phyloP scores from a whole-genome alignment of 116 monocot genomes.

The Iris pallida region DNA sequence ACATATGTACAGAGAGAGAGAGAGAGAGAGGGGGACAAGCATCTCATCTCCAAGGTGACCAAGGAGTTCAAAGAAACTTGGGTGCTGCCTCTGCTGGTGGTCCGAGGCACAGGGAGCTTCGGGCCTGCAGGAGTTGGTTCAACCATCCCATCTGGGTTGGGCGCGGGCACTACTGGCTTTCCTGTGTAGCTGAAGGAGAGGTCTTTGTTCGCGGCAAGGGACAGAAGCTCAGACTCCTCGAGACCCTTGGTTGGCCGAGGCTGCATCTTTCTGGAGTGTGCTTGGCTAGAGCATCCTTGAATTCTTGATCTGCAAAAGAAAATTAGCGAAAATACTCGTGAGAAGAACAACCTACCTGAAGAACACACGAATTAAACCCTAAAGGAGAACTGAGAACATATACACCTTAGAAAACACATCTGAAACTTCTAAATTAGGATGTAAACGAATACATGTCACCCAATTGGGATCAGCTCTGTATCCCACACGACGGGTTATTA shows the following conservation, averaged over 20 bases:
- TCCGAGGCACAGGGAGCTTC: constrained; percentile 9
- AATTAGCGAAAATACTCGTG: neutral
- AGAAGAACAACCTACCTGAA: too few relatives aligned
- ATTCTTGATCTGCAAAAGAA: constrained; percentile 34
- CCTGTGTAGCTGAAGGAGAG: constrained; percentile 11
- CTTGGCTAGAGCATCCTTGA: constrained; percentile 38
- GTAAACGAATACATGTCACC: too few relatives aligned
- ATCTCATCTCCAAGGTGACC: constrained; percentile 46
- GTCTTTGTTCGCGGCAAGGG: constrained; percentile 27
- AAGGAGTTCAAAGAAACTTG: constrained; percentile 22
- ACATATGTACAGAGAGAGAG: too few relatives aligned
- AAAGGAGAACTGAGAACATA: too few relatives aligned
- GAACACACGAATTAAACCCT: too few relatives aligned
- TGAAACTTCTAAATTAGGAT: too few relatives aligned
- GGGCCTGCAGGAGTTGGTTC: constrained; percentile 3
- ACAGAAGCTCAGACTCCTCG: constrained; percentile 39
- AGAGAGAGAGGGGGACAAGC: too few relatives aligned
- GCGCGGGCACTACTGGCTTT: neutral
- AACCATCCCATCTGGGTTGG: neutral
- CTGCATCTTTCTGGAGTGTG: constrained; percentile 23
- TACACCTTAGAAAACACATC: too few relatives aligned
- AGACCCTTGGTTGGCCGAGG: constrained; percentile 41
- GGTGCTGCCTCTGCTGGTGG: neutral
- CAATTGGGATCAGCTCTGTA: too few relatives aligned
- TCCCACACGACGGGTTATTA: too few relatives aligned